Evolutionary conservation across 208 protist genomes (phyloP), one percentile per base, ranked within the genome.

Genomic region (Wallacemonas collosoma): DNA sequence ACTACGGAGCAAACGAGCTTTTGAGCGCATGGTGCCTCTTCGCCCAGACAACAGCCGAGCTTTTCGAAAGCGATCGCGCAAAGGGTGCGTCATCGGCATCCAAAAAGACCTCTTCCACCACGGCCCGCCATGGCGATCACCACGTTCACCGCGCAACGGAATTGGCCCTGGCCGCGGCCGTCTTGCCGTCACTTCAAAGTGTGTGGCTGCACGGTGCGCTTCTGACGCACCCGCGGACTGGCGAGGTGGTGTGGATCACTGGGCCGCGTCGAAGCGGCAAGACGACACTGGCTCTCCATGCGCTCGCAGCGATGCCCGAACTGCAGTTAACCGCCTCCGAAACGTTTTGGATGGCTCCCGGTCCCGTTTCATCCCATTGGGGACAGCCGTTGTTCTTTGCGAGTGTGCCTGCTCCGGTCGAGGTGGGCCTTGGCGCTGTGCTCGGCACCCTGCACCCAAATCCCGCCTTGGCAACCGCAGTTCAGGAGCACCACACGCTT

Each of bases 281-380:
- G 76, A 94, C 89, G 0, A 94, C 89, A 2, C 80, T 94, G 26
- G 89, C 89, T 15, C 74, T 94, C n/a, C 89, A 94, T 76, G 88
- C 82, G 56, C 72, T 90, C 4, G 71, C 80, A 15, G 48, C 77
- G 1, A 58, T 61, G 38, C 41, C 71, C 14, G 60, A 80, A n/a
- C 50, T 90, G 56, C 67, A 45, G 43, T 63, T 94, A 14, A 83
- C 85, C 5, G 89, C 86, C 9, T 61, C 79, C 8, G 86, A 94
- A 58, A 69, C 85, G 66, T 82, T 88, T 66, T 79, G 88, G 35
- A 8, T 94, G 47, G 76, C 75, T 36, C 38, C 70, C 8, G 81
- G 78, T 39, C 68, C 68, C 6, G 47, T 60, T 39, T 51, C 82
- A 73, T 53, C 40, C 15, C 44, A 44, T 69, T 8, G 43, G 54